Evolutionary conservation across 2,329 filamentous ascomycete genomes (phyloP).

Genomic region (Aspergillus japonicus): DNA sequence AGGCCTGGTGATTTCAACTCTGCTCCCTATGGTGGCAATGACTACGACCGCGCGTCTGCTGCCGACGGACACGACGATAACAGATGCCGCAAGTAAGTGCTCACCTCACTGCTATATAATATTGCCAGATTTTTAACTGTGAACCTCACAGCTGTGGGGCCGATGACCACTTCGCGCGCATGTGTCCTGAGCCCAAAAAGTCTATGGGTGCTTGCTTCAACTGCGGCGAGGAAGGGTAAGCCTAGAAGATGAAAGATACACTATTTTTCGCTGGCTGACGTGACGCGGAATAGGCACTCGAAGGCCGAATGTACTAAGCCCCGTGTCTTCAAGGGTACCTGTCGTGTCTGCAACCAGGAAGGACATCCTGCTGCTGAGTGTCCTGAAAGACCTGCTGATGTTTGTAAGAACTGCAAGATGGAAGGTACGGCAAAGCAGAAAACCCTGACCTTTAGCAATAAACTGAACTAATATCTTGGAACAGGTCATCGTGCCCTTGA

Average conservation of each 20-base stretch:
- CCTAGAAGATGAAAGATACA: neutral
- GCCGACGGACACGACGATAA: slow-evolving; percentile 19
- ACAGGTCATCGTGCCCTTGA: slow-evolving; percentile 46
- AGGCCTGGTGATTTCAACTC: slow-evolving; percentile 12
- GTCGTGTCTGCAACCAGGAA: slow-evolving; percentile 47
- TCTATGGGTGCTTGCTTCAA: slow-evolving; percentile 45
- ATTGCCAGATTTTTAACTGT: neutral
- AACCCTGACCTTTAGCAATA: slow-evolving; percentile 7
- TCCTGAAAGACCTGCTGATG: slow-evolving; percentile 42
- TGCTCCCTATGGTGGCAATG: slow-evolving; percentile 7
- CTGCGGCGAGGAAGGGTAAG: slow-evolving; percentile 40
- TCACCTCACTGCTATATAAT: neutral
- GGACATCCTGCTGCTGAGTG: slow-evolving; percentile 48
- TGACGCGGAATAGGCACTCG: slow-evolving; percentile 33
- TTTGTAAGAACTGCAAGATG: slow-evolving; percentile 49
- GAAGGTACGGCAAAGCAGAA: slow-evolving; percentile 37
- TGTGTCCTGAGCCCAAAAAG: slow-evolving; percentile 46
- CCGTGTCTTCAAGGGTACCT: slow-evolving; percentile 48
- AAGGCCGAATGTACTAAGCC: slow-evolving; percentile 49
- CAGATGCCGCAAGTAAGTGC: slow-evolving; percentile 39
- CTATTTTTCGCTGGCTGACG: slow-evolving; percentile 1
- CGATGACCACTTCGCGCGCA: slow-evolving; percentile 40
- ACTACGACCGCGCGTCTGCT: slow-evolving; percentile 6
- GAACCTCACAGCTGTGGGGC: slow-evolving; percentile 33
- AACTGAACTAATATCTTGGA: neutral